Base-by-base conservation (phyloP, 1,284 basidiomycete species). In the Cutaneotrichosporon cutaneum region DNA sequence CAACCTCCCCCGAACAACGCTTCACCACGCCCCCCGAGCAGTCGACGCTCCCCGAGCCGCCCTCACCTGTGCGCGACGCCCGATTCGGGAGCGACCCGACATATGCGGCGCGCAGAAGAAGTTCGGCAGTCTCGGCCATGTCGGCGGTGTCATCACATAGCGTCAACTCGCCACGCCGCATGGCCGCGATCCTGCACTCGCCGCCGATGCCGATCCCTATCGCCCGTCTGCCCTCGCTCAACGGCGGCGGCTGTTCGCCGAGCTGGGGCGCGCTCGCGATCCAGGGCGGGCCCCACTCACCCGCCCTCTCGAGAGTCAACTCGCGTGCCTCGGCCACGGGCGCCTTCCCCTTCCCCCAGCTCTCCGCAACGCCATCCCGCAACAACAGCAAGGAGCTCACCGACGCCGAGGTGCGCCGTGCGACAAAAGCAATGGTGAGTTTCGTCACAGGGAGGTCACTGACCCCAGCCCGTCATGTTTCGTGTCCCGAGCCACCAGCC, bases 181-280 rank as follows among this genome's bases (percentile, higher is more conserved):
- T 61, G 26, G 48, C 60, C 2, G 50, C 56, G 0, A 60, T 78
- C n/a, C 72, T 79, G n/a, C 70, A 71, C 14, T 71, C 70, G 6
- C 74, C 78, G 5, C 78, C 78, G 3, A 75, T 78, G 70, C 78
- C 78, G 7, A 75, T 69, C 24, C 78, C 77, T 0, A 80, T 80
- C 59, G 75, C 76, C 50, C 76, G 77, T 56, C 66, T 79, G 21
- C 78, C 78, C 1, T 75, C 75, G 0, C 42, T 80, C 14, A 27
- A 42, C 14, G 16, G 24, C 35, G 22, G 45, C 58, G 18, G 35
- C 13, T 26, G 30, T 0, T 44, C 73, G 10, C 74, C 75, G 13
- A 64, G 69, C 5, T 77, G 76, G 76, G 74, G 74, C 16, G 35
- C 68, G 2, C 59, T 72, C 21, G 72, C 72, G 13, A 64, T 58